Conservation (phyloP, 495 filamentous ascomycete species). For the Tuber brumale region DNA sequence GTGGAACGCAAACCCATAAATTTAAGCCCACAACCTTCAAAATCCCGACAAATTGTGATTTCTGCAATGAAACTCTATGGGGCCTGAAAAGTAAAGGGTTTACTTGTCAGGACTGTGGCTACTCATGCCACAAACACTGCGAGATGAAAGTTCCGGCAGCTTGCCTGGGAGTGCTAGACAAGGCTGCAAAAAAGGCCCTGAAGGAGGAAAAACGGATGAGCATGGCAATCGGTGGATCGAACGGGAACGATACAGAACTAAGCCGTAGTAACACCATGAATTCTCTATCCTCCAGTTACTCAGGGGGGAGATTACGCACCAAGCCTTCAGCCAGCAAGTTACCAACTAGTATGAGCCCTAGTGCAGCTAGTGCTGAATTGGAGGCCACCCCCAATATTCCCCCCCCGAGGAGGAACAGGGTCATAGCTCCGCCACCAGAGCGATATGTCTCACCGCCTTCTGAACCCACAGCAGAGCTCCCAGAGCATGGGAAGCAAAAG, state of each 20-base stretch:
- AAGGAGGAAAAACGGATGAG: conserved; percentile 58
- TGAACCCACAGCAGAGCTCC: conserved; percentile 27
- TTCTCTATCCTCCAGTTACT: conserved; percentile 82
- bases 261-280: conserved; percentile 86
- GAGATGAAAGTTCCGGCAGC: conserved; percentile 97
- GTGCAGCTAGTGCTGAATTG: conserved; percentile 39
- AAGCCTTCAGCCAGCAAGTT: conserved; percentile 1
- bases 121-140: conserved; percentile 97
- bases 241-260: conserved; percentile 46
- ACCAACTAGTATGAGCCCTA: conserved; percentile 33
- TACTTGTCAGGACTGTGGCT: conserved; percentile 90
- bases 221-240: conserved; percentile 27
- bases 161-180: conserved; percentile 70
- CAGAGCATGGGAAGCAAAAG: conserved; percentile 46
- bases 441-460: conserved; percentile 65
- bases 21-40: conserved; percentile 98
- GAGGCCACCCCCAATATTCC: conserved; percentile 20
- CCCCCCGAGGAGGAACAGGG: conserved; percentile 51
- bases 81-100: conserved; percentile 85
- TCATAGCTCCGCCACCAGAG: conserved; percentile 80
- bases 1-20: conserved; percentile 87
- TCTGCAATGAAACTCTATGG: conserved; percentile 95
- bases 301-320: conserved; percentile 40
- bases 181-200: conserved; percentile 89
- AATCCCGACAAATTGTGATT: conserved; percentile 95